Evolutionary conservation across 257 asterid species (phyloP).

Genomic region (Solanum chiquidenum): DNA sequence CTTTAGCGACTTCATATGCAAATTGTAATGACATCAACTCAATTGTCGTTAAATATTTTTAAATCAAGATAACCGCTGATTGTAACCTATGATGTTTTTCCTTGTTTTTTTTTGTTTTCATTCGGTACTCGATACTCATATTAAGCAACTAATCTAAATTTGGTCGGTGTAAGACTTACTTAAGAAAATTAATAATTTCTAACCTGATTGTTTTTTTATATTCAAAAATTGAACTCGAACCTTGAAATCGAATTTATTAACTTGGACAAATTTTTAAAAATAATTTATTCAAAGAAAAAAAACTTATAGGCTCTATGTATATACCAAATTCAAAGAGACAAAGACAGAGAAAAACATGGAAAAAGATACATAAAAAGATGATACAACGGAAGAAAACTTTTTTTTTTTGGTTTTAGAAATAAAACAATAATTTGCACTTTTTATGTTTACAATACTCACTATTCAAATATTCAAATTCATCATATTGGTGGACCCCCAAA

Average conservation of each 20-base stretch:
- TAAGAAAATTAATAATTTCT: no score
- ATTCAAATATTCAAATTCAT: neutral
- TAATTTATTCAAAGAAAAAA: neutral
- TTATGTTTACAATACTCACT: neutral
- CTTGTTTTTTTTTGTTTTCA: no score
- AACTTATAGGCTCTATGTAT: neutral
- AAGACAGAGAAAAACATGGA: neutral
- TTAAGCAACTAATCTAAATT: neutral
- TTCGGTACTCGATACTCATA: neutral
- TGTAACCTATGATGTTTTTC: no score
- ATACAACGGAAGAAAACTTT: neutral
- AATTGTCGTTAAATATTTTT: no score
- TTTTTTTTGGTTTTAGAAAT: neutral
- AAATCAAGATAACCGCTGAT: no score
- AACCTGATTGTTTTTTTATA: no score
- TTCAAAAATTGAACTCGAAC: fast-evolving
- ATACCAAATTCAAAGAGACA: neutral
- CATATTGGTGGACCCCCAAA: neutral
- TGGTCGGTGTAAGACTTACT: neutral
- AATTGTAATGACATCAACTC: no score
- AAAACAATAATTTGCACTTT: neutral
- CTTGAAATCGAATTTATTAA: no score
- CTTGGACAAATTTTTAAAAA: neutral
- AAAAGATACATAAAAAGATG: neutral
- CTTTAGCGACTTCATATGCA: fast-evolving